These are phyloP conservation scores for Cryptococcus jaspeensis DNA, from an alignment of 1,284 basidiomycete species.

Conservation along the genomic window DNA sequence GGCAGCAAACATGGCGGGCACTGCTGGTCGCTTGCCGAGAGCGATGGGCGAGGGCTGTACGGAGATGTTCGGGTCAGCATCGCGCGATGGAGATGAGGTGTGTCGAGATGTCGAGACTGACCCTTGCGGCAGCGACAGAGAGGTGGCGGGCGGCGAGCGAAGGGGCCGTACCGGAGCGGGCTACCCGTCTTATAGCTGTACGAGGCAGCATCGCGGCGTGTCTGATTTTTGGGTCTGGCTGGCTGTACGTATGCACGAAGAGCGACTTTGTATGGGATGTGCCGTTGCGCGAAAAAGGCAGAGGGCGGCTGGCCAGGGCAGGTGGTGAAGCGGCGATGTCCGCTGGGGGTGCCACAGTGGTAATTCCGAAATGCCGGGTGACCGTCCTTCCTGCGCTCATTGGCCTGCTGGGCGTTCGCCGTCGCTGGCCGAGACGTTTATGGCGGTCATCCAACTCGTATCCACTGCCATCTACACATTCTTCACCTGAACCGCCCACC, in stretches of 20 bases:
- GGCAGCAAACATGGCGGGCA: not conserved
- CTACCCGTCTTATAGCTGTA: conserved; percentile 10
- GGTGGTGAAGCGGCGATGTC: not conserved
- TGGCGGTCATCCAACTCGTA: too few relatives aligned
- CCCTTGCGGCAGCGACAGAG: conserved; percentile 18
- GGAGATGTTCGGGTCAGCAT: conserved; percentile 4
- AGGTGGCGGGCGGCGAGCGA: conserved; percentile 17
- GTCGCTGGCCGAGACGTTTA: not conserved
- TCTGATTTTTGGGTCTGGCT: too few relatives aligned
- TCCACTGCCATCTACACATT: not conserved
- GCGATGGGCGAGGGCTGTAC: conserved; percentile 29
- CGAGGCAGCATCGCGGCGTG: conserved; percentile 9
- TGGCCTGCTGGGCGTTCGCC: not conserved
- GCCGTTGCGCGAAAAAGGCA: not conserved
- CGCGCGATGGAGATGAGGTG: not conserved
- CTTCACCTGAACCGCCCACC: not conserved
- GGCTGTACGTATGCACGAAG: not conserved
- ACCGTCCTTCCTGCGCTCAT: not conserved
- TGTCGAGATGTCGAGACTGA: conserved; percentile 4
- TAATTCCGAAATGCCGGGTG: not conserved
- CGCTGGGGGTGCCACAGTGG: conserved; percentile 1
- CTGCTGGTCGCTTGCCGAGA: conserved; percentile 37
- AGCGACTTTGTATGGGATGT: not conserved
- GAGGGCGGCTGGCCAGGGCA: not conserved
- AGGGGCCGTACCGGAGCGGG: not conserved